Evolutionary conservation across 345 rosid species (phyloP), one percentile per base, ranked within the genome.

Genomic region (Eucalyptus marginata): DNA sequence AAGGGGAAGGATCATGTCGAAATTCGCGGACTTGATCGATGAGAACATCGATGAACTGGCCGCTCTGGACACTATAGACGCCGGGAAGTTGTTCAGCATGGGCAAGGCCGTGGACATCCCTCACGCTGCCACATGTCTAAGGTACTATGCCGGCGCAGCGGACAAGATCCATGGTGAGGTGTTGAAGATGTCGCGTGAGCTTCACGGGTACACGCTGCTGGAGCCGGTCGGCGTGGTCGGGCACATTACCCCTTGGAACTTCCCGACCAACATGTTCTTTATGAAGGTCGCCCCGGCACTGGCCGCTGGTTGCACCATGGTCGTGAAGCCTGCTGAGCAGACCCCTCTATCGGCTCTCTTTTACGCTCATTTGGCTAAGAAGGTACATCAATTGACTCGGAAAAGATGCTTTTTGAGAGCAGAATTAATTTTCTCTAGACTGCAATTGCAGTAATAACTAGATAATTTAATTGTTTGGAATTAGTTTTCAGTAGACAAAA

Each of bases 171-270:
- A 96, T 13, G 99, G 99, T 4, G 95, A 94, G 52, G 94, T 93
- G 13, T 66, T 97, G 86, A 95, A 93, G 86, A 95, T 96, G 95
- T 92, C 96, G 4, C 76, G 93, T 0, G 92, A 89, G 76, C 29
- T 95, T 68, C 97, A 96, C 0, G 99, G 95, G 10, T 95, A 95
- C 90, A 97, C 99, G 1, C 89, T 97, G 36, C 96, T 56, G 56
- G 99, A 97, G 91, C 99, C 99, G 9, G 43, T 96, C n/a, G 99
- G 99, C 7, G 98, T 96, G 49, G 95, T 94, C 1, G 99, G 98
- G 27, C 95, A 91, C 66, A 95, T 97, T 43, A 92, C 91, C 68
- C 99, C 99, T 8, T 97, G 99, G 99, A 97, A 97, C 83, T 95
- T 93, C 49, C 99, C 99, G 13, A 90, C 92, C 64, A 46, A 52